Evolutionary conservation across 768 basidiomycete species (phyloP).

Genomic region (Peribolospora baueri): DNA sequence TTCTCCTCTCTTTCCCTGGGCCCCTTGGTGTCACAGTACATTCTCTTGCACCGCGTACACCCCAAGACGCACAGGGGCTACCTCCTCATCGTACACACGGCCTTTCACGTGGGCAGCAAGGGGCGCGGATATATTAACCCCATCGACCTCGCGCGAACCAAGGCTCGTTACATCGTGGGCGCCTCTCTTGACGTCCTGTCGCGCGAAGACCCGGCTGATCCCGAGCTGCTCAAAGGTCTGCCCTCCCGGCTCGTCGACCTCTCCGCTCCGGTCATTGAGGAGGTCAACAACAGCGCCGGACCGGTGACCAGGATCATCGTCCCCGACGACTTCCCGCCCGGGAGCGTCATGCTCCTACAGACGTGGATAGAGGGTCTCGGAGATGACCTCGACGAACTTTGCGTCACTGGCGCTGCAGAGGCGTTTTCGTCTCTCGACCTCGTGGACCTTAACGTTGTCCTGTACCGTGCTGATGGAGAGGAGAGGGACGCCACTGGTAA

Average conservation of each 20-base stretch:
- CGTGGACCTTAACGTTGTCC: constrained; percentile 63
- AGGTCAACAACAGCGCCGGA: constrained; percentile 40
- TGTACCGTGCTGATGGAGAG: constrained; percentile 75
- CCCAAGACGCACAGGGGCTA: constrained; percentile 77
- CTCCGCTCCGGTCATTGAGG: constrained; percentile 31
- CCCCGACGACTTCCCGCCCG: constrained; percentile 81
- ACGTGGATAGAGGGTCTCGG: constrained; percentile 59
- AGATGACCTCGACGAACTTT: constrained; percentile 43
- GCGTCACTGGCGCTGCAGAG: constrained; percentile 40
- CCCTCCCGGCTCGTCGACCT: constrained; percentile 44
- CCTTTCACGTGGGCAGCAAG: constrained; percentile 46
- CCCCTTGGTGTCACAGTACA: constrained; percentile 36
- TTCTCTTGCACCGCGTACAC: constrained; percentile 74
- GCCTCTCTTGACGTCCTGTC: constrained; percentile 44
- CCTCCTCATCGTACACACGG: constrained; percentile 71
- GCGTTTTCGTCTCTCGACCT: constrained; percentile 50
- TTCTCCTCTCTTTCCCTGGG: too few relatives aligned
- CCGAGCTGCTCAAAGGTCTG: constrained; percentile 40
- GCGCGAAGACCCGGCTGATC: constrained; percentile 28
- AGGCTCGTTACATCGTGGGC: constrained; percentile 57
- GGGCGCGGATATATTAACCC: constrained; percentile 59
- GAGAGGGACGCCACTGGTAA: constrained; percentile 59
- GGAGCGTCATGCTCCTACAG: constrained; percentile 76
- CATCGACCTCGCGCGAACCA: constrained; percentile 55
- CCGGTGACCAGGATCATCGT: constrained; percentile 54